These are phyloP conservation scores for Xylariaceae sp. DNA, from an alignment of 2,329 filamentous ascomycete species.

Conservation along the genomic window DNA sequence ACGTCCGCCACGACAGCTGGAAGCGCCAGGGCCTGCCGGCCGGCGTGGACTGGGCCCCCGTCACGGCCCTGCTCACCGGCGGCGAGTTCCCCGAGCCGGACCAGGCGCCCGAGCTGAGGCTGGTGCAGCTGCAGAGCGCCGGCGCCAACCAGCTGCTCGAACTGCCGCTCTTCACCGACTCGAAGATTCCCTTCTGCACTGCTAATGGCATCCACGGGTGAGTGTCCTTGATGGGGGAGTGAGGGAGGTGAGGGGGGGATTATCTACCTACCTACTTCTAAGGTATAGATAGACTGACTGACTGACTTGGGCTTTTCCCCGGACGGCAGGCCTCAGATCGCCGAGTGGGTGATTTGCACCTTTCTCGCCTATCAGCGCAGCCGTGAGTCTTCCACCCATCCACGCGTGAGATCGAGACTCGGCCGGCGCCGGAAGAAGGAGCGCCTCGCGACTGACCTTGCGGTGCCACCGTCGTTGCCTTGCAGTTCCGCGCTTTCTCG, in stretches of 20 bases:
- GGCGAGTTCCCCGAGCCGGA: conserved; percentile 33
- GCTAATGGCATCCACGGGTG: conserved; percentile 53
- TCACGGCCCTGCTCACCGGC: conserved; percentile 41
- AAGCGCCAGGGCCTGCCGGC: conserved; percentile 16
- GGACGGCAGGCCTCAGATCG: conserved; percentile 42
- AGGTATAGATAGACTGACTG: too few relatives aligned
- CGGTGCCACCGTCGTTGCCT: too few relatives aligned
- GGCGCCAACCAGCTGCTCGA: conserved; percentile 43
- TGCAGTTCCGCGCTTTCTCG: conserved; percentile 37
- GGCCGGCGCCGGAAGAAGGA: too few relatives aligned
- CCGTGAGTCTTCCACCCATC: conserved; percentile 26
- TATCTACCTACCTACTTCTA: neutral
- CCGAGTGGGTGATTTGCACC: conserved; percentile 48
- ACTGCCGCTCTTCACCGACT: conserved; percentile 41
- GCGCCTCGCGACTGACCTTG: too few relatives aligned
- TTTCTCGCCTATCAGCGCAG: conserved; percentile 42
- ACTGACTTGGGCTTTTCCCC: neutral
- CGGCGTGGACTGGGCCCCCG: conserved; percentile 35
- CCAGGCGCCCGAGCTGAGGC: conserved; percentile 39
- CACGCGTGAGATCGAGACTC: too few relatives aligned
- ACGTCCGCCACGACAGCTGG: conserved; percentile 24
- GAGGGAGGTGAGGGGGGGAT: neutral
- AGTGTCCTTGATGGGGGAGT: conserved; percentile 13
- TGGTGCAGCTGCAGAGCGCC: conserved; percentile 47
- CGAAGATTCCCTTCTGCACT: conserved; percentile 43